Base-by-base conservation (phyloP, 192 early-diverging fungal species). In the Jimgerdemannia lactiflua region DNA sequence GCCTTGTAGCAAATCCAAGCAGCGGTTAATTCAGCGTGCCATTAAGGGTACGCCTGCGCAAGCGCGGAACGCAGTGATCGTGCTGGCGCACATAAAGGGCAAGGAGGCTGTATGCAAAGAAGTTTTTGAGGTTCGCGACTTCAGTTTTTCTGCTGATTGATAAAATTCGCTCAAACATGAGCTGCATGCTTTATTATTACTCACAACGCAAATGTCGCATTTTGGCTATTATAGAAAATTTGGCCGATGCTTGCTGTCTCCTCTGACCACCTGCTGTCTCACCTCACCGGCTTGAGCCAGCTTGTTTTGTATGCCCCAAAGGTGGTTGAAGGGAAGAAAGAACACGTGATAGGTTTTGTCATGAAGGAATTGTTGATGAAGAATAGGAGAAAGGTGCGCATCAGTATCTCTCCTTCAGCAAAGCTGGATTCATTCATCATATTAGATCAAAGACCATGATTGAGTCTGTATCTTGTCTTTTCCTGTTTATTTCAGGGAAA, bases 1-100 rank as follows among this genome's bases (percentile, higher is more conserved):
- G 14, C 4, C 64, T 9, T 66, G 42, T 54, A 78, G 83, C 20
- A 80, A 85, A 39, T 73, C 82, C 41, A 74, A 83, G 42, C 71
- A 77, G 42, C 79, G 83, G 43, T 74, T 94, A 71, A 74, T 75
- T 8, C 44, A 72, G 3, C 88, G 81, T 74, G 87, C 87, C 19
- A 72, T 86, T 8, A 65, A 84, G 0, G 95, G 95, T 3, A 87
- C 84, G 3, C 69, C 84, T 42, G 42, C 20, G 8, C 91, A 96
- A 80, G 92, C 93, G 0, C 92, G 90, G 43, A 77, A 94, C 78
- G 93, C 96, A 1, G 82, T 89, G 10, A 87, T 90, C 11, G 78
- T 97, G 68, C 78, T 97, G 11, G 86, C 90, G 4, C 90, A 92
- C 71, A 81, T 91, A 65, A 70, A 78, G 0, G 75, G 91, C 2